Base-by-base conservation (phyloP, 805 yeast species). In the Lipomyces lipofer region DNA sequence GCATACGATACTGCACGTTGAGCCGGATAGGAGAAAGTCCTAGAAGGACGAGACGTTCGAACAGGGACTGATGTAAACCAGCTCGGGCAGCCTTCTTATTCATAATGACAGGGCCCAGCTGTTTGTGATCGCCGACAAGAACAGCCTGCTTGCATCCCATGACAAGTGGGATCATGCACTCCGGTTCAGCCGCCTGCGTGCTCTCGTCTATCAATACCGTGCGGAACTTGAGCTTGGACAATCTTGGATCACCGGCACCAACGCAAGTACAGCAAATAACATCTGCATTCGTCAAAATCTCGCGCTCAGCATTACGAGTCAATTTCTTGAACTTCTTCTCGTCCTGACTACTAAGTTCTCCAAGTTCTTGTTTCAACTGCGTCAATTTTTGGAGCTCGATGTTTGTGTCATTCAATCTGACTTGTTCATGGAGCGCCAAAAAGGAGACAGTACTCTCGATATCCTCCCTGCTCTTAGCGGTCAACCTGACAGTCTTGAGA, bases 1-100 rank as follows among this genome's bases (percentile, higher is more conserved):
- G 86, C 97, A 91, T 91, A 73, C 98, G 84, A 71, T 91, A 91
- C 70, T 91, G 98, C 30, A 90, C 96, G 63, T 88, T 95, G 50
- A 91, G 76, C 60, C 97, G 74, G 58, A 88, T 82, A 8, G 97
- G 97, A 8, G 80, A 78, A 66, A 88, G 91, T 2, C 96, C 96
- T 56, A 89, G 77, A 12, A 84, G 75, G 33, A 91, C 84, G 56
- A 91, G 74, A 63, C 98, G 79, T 71, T 92, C 97, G 70, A 91
- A 91, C 49, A 91, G 73, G 1, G 97, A 89, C 67, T 88, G 95
- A 56, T 79, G 80, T 52, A 92, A 77, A 22, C 97, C 97, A 0
- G 96, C 96, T 58, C 84, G 84, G 15, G 85, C 89, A 2, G 96
- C 96, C 63, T 79, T 78, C 64, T 82, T 80, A 63, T 88, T 89